phyloP scores from a whole-genome alignment of 805 yeast species.

The Yarrowia alimentaria region DNA sequence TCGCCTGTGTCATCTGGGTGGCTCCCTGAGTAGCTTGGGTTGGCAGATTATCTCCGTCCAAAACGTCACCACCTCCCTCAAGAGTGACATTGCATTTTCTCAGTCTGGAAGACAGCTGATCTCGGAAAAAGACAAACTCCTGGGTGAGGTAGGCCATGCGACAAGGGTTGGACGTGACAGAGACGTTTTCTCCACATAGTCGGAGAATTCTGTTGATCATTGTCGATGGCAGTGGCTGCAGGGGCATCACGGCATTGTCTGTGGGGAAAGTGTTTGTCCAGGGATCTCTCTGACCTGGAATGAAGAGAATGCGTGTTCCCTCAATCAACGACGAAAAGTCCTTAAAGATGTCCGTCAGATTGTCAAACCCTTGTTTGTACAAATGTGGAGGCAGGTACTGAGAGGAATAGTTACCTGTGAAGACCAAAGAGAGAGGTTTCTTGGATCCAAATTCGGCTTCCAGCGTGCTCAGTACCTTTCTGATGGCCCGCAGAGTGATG shows the following conservation, averaged over 20 bases:
- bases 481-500: conserved; percentile 59
- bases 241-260: conserved; percentile 48
- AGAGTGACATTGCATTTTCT: conserved; percentile 66
- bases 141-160: conserved; percentile 77
- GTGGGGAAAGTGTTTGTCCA: conserved; percentile 61
- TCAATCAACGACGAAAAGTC: conserved; percentile 55
- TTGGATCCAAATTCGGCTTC: conserved; percentile 44
- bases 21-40: background rate
- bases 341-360: conserved; percentile 63
- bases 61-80: conserved; percentile 35
- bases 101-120: conserved; percentile 67
- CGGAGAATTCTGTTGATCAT: conserved; percentile 55
- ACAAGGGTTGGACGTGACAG: conserved; percentile 74
- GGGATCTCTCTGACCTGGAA: conserved; percentile 93
- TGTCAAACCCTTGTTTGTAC: conserved; percentile 61
- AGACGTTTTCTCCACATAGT: conserved; percentile 49
- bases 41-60: no score
- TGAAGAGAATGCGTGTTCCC: conserved; percentile 59
- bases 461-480: conserved; percentile 57
- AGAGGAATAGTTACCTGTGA: conserved; percentile 79
- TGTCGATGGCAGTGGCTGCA: conserved; percentile 62
- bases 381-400: conserved; percentile 59
- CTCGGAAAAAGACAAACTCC: conserved; percentile 73
- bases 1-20: no score
- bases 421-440: conserved; percentile 65